Evolutionary conservation across 2,329 filamentous ascomycete species (phyloP).

Genomic region (Beauveria sp.): DNA sequence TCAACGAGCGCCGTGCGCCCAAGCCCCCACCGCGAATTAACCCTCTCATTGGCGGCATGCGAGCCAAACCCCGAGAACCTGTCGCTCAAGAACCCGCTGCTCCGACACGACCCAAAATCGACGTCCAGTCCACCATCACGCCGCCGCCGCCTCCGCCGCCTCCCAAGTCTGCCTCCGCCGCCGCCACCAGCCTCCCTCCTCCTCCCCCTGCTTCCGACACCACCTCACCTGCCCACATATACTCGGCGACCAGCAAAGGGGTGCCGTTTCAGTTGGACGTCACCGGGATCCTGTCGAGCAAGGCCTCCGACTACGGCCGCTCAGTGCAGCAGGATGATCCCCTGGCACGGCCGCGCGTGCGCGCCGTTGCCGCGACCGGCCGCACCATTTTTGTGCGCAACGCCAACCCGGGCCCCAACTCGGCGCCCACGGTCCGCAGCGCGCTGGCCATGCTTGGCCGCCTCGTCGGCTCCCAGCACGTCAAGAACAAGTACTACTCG

Average conservation of each 20-base stretch:
- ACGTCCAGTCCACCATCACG: constrained; percentile 17
- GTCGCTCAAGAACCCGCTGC: not conserved
- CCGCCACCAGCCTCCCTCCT: not conserved
- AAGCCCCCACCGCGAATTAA: constrained; percentile 7
- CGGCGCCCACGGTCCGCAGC: constrained; percentile 31
- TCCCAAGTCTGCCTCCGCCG: not conserved
- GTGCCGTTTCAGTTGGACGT: constrained; percentile 23
- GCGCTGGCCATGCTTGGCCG: constrained; percentile 36
- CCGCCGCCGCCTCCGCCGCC: constrained; percentile 15
- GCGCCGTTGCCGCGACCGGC: constrained; percentile 33
- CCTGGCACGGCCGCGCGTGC: constrained; percentile 28
- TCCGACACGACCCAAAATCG: not conserved
- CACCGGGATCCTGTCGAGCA: constrained; percentile 27
- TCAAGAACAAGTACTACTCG: constrained; percentile 44
- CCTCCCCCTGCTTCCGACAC: not conserved
- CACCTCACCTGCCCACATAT: not conserved
- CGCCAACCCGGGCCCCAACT: constrained; percentile 14
- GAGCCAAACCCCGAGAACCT: not conserved
- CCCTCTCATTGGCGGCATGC: constrained; percentile 8
- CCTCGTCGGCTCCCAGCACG: constrained; percentile 42
- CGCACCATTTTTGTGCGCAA: constrained; percentile 32
- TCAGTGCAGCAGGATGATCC: constrained; percentile 18
- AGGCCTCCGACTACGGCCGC: constrained; percentile 18
- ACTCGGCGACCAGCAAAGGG: constrained; percentile 11
- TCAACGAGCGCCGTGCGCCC: constrained; percentile 1